phyloP scores from a whole-genome alignment of 805 yeast genomes.

The Yarrowia sp. region DNA sequence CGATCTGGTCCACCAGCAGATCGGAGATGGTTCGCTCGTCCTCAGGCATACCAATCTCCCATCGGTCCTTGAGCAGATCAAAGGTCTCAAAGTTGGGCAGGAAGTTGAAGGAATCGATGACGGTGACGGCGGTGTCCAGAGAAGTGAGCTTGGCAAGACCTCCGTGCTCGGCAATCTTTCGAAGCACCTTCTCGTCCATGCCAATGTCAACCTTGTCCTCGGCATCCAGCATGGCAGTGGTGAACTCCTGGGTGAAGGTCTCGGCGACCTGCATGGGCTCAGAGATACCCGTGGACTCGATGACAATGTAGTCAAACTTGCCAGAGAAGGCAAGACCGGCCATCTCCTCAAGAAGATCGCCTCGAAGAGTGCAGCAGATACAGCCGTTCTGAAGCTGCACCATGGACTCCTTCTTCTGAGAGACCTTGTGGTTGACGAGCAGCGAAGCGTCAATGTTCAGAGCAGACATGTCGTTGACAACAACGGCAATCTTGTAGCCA shows the following conservation, averaged over 20 bases:
- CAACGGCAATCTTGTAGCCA: constrained; percentile 56
- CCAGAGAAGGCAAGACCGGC: constrained; percentile 51
- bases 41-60: constrained; percentile 51
- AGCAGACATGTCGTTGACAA: constrained; percentile 56
- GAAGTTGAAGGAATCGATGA: constrained; percentile 56
- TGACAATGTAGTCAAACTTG: constrained; percentile 54
- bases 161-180: constrained; percentile 51
- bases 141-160: constrained; percentile 54
- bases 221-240: constrained; percentile 50
- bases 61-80: constrained; percentile 54
- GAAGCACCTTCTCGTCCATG: constrained; percentile 44
- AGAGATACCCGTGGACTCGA: constrained; percentile 58
- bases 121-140: constrained; percentile 58
- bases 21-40: constrained; percentile 57
- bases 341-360: constrained; percentile 56
- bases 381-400: constrained; percentile 59
- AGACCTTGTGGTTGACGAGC: constrained; percentile 53
- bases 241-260: constrained; percentile 56
- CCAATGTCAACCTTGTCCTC: constrained; percentile 34
- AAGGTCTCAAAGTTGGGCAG: constrained; percentile 55
- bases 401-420: constrained; percentile 54
- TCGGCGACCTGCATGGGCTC: constrained; percentile 62
- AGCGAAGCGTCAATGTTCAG: constrained; percentile 56
- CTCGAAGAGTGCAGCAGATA: constrained; percentile 58
- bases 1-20: constrained; percentile 57